phyloP scores from a whole-genome alignment of 805 yeast species.

The Pichia insulana region DNA sequence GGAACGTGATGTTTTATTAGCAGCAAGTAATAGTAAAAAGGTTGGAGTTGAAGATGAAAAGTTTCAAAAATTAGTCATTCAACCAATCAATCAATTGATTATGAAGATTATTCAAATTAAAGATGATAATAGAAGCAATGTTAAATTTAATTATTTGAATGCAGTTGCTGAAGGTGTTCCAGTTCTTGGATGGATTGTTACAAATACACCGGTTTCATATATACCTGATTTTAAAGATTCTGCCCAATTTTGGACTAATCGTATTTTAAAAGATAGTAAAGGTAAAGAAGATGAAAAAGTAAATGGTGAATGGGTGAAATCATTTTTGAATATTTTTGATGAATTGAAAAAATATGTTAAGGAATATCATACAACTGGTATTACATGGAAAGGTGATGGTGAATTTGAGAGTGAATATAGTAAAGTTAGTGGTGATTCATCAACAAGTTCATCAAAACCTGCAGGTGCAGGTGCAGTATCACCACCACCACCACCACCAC shows the following conservation, averaged over 20 bases:
- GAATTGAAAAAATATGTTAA: slow-evolving; percentile 66
- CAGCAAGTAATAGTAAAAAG: slow-evolving; percentile 53
- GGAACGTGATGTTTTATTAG: slow-evolving; percentile 50
- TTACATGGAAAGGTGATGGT: slow-evolving; percentile 66
- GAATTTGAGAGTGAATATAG: slow-evolving; percentile 41
- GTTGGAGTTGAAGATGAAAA: slow-evolving; percentile 51
- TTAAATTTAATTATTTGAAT: slow-evolving; percentile 61
- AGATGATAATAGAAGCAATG: slow-evolving; percentile 65
- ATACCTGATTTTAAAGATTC: slow-evolving; percentile 83
- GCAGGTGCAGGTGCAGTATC: slow-evolving; percentile 30
- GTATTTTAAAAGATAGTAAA: slow-evolving; percentile 76
- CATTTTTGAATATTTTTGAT: slow-evolving; percentile 54
- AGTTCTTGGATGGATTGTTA: slow-evolving; percentile 83
- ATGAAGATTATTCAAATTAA: slow-evolving; percentile 52
- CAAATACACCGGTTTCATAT: slow-evolving; percentile 63
- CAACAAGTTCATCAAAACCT: slow-evolving; percentile 17
- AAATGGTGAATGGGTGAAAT: slow-evolving; percentile 68
- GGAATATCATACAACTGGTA: slow-evolving; percentile 76
- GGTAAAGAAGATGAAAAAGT: slow-evolving; percentile 39
- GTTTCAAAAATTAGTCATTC: slow-evolving; percentile 42
- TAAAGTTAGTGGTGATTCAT: neutral
- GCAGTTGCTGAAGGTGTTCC: slow-evolving; percentile 86
- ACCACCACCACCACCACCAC: slow-evolving; percentile 63
- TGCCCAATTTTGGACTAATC: slow-evolving; percentile 89
- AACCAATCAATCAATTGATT: slow-evolving; percentile 60